phyloP scores from a whole-genome alignment of 345 rosid genomes.

The Xanthoceras sorbifolium region DNA sequence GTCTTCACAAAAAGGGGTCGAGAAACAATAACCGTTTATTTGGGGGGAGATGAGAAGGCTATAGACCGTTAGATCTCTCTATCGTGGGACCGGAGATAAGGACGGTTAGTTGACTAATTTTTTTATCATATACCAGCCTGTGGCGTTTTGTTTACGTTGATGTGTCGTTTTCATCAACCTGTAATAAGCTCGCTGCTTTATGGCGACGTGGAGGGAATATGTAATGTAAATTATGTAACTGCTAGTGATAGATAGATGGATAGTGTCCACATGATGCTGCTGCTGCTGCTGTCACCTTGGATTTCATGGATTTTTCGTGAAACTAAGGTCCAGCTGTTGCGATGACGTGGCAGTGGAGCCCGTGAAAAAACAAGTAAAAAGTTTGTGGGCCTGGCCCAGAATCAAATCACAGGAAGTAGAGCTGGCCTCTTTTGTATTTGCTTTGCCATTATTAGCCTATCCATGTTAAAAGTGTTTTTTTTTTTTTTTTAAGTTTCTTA shows the following conservation, averaged over 20 bases:
- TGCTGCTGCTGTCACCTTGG: background rate
- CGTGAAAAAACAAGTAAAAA: too few species aligned
- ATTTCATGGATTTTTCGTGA: background rate
- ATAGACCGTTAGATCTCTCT: constrained; percentile 24
- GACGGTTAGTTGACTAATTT: constrained; percentile 29
- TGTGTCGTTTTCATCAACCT: constrained; percentile 29
- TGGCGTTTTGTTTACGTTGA: constrained; percentile 35
- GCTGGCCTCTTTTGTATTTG: background rate
- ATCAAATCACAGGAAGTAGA: background rate
- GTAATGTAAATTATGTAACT: background rate
- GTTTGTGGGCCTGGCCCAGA: background rate
- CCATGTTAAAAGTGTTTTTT: background rate
- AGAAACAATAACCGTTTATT: constrained; percentile 11
- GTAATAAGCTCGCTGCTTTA: constrained; percentile 13
- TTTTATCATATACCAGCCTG: background rate
- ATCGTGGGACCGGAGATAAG: constrained; percentile 22
- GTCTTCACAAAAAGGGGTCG: constrained; percentile 5
- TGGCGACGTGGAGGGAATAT: constrained; percentile 32
- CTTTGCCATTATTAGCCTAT: background rate
- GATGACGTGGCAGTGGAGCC: too few species aligned
- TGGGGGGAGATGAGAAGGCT: background rate
- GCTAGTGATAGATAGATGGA: background rate
- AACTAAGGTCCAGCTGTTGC: too few species aligned
- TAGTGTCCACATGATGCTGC: background rate
- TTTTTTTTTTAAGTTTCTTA: too few species aligned